Evolutionary conservation across 1,284 basidiomycete species (phyloP), one percentile per base, ranked within the genome.

Genomic region (Cystobasidium pallidum): DNA sequence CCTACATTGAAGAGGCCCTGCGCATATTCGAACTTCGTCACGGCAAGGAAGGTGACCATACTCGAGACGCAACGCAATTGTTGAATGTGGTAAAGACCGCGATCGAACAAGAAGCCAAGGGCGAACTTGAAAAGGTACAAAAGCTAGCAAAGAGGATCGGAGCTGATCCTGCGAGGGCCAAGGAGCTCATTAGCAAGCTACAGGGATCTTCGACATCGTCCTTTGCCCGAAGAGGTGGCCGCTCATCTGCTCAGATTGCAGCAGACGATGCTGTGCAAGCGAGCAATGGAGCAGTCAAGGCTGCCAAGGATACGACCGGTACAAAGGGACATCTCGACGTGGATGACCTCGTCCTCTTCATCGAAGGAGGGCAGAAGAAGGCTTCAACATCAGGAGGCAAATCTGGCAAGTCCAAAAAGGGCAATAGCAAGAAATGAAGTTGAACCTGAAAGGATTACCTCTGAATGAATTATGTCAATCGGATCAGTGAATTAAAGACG

Each of bases 41-140:
- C n/a, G 74, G 71, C 32, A 68, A 72, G 61, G 52, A 68, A 19
- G 55, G 65, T 57, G 70, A 72, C 19, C 55, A 67, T 17, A 58
- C 74, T 34, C 72, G 74, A 17, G 74, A 75, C 21, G 70, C 70
- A 19, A n/a, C 28, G 10, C 74, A 75, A 43, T 52, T 75, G 8
- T 36, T 74, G 21, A 66, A 6, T 2, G 66, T 66, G 24, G 63
- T 73, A 49, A 67, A 51, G 34, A 30, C 55, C 28, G 59, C 72
- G 3, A 64, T 67, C 17, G 58, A 61, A n/a, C 57, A 63, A 36
- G 57, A 65, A 58, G 57, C 67, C 30, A 55, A 68, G 41, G 58
- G 65, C 2, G 66, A 73, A 64, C 57, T 67, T 39, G 66, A 73
- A 52, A 65, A 72, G 45, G 62, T 72, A 15, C 52, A 65, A 32